Evolutionary conservation across 208 protist species (phyloP), one percentile per base, ranked within the genome.

Genomic region (Trypanosoma boissoni): DNA sequence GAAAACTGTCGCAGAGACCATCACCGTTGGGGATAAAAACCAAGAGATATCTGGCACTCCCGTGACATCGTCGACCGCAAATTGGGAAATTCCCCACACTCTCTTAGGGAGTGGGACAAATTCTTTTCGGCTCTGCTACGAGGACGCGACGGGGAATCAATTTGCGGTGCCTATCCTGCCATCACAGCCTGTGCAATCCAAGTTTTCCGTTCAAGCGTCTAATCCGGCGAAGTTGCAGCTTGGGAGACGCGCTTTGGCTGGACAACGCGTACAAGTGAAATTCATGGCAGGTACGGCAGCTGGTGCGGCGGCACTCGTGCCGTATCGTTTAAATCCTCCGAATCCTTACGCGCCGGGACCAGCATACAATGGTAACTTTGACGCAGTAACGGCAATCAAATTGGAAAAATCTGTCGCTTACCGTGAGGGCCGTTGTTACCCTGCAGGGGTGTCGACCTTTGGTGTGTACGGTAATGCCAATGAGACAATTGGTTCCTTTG

Each of bases 61-160:
- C 24, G 64, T 88, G 9, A 65, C 32, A 8, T 62, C 51, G 9
- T 45, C 54, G 10, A 37, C 44, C 18, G 27, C 39, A 10, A 64
- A 36, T 12, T 78, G 74, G 53, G 26, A 28, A 1, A 43, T 95
- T 23, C 68, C 85, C 21, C 70, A 74, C 21, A 68, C 74, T 10
- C 56, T 95, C 10, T 62, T 92, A n/a, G 74, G 77, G 29, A 53
- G 44, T 12, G 76, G 74, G 44, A 92, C 77, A 3, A 81, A 3
- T 8, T 37, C 72, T 1, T 54, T 95, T 14, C 77, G 80, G 10
- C 65, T 92, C 63, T 95, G 88, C 65, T 95, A 92, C 75, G 76
- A 62, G 32, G 86, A 95, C 70, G 67, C 71, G 42, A 77, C 54
- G 5, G 85, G 85, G 39, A 91, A 88, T 46, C 65, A 91, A 58